Percentiles rank a stretch among this genome's conserved stretches.
Conservation (phyloP, 2,329 filamentous ascomycete genomes). For the Fusarium citri region DNA sequence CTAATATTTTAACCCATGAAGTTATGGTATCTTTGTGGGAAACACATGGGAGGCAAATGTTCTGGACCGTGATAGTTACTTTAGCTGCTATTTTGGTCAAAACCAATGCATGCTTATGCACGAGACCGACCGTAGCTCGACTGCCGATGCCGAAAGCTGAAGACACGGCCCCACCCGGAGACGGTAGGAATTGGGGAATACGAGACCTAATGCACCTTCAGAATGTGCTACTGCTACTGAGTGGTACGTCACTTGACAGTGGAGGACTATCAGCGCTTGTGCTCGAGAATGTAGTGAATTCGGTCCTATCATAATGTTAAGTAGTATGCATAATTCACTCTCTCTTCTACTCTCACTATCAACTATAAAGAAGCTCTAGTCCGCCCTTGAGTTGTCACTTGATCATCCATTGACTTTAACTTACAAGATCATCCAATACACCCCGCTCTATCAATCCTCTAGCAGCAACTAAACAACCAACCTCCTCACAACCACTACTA, state of each 20-base stretch:
- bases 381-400: slow-evolving; percentile 10
- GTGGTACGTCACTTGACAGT: slow-evolving; percentile 44
- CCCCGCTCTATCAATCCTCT: slow-evolving; percentile 14
- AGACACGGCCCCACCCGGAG: slow-evolving; percentile 9
- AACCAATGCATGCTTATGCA: slow-evolving; percentile 14
- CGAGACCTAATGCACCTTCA: slow-evolving; percentile 30
- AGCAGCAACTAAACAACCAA: slow-evolving; percentile 20
- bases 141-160: slow-evolving; percentile 25
- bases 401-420: slow-evolving; percentile 14
- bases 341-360: not conserved
- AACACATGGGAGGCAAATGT: slow-evolving; percentile 1
- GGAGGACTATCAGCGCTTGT: slow-evolving; percentile 13
- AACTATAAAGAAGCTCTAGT: slow-evolving; percentile 34
- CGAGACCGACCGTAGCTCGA: slow-evolving; percentile 2
- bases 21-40: not conserved
- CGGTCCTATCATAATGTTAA: slow-evolving; percentile 13
- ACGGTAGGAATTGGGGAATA: slow-evolving; percentile 37
- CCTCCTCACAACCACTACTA: slow-evolving; percentile 3
- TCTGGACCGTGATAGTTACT: slow-evolving; percentile 5
- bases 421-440: slow-evolving; percentile 34
- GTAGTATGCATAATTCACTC: slow-evolving; percentile 1
- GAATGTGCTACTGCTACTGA: slow-evolving; percentile 7
- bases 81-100: slow-evolving; percentile 25
- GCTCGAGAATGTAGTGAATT: slow-evolving; percentile 38
- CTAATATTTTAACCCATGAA: slow-evolving; percentile 13